phyloP scores from a whole-genome alignment of 441 rosid species.

The Erodium moschatum region DNA sequence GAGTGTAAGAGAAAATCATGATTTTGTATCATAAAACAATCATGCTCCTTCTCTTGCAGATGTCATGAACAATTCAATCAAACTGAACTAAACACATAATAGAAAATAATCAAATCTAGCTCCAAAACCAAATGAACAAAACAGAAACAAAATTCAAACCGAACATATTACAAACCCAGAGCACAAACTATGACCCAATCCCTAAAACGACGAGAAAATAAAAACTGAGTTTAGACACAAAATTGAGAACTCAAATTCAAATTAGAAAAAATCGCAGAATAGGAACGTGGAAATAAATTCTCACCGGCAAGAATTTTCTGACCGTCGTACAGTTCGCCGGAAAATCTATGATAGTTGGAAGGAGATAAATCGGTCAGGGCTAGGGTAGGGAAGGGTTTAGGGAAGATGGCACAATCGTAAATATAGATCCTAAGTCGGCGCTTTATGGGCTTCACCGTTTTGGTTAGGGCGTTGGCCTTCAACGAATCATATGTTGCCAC shows the following conservation, averaged over 20 bases:
- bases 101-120: background rate
- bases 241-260: too few species aligned
- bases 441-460: too few species aligned
- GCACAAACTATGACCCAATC: background rate
- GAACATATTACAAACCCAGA: background rate
- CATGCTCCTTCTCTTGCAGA: background rate
- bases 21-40: background rate
- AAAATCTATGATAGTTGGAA: background rate
- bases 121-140: background rate
- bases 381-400: background rate
- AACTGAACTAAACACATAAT: background rate
- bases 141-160: background rate
- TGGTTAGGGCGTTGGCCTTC: too few species aligned
- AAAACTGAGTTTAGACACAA: too few species aligned
- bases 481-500: too few species aligned
- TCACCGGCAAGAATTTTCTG: background rate
- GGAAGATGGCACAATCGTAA: background rate
- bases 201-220: background rate
- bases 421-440: too few species aligned
- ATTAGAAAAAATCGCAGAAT: too few species aligned
- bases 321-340: background rate
- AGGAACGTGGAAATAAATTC: background rate
- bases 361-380: background rate
- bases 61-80: background rate
- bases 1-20: too few species aligned